A percentile compares a stretch with the other conserved stretches of the same genome.
These are phyloP conservation scores for Fallopia convolvulus DNA, from an alignment of 148 eudicot species.

Conservation along the genomic window DNA sequence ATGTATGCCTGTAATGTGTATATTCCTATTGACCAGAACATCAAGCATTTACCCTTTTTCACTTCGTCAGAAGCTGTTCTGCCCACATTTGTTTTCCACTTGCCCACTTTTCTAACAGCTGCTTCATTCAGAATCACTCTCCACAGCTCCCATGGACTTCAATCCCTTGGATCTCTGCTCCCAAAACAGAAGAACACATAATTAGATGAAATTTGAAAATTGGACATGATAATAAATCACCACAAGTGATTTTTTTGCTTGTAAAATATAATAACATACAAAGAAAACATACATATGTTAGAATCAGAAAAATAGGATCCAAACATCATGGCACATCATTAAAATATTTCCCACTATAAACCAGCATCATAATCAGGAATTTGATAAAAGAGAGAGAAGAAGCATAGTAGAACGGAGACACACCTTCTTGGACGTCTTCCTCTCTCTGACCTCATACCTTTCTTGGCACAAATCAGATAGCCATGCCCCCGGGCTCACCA, in stretches of 20 bases:
- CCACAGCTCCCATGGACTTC: conserved; percentile 92
- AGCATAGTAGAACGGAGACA: neutral
- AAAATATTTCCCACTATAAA: neutral
- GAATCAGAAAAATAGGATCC: too few relatives aligned
- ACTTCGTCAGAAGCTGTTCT: neutral
- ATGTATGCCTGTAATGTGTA: neutral
- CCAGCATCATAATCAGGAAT: neutral
- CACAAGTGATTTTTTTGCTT: too few relatives aligned
- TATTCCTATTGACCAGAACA: too few relatives aligned
- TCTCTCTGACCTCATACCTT: conserved; percentile 86
- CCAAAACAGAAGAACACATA: neutral
- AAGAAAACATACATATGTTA: too few relatives aligned
- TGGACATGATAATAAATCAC: too few relatives aligned
- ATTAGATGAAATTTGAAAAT: too few relatives aligned
- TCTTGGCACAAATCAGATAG: conserved; percentile 62
- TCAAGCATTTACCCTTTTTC: too few relatives aligned
- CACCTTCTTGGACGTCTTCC: conserved; percentile 76
- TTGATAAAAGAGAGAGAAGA: neutral
- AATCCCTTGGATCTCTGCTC: conserved; percentile 87
- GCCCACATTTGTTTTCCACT: neutral
- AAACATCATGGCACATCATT: neutral
- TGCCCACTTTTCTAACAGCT: neutral
- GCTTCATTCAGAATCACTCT: conserved; percentile 61
- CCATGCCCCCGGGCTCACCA: conserved; percentile 83
- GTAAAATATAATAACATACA: too few relatives aligned